Base-by-base conservation (phyloP, 768 basidiomycete genomes). In the Trametes cingulata region DNA sequence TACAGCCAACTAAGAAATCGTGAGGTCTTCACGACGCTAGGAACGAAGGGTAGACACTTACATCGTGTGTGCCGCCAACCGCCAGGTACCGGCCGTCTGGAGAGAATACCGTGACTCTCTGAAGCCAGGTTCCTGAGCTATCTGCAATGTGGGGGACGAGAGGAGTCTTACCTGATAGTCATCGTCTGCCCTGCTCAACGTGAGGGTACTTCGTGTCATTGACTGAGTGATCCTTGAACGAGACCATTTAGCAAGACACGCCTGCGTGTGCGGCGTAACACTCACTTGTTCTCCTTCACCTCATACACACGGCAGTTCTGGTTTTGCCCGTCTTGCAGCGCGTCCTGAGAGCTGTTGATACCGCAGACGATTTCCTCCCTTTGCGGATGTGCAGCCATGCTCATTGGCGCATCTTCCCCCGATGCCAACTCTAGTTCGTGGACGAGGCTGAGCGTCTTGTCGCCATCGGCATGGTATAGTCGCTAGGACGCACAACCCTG, bases 391-490 rank as follows among this genome's bases (percentile, higher is more conserved):
- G 84, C 82, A 17, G 88, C 87, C 80, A 98, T 87, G 71, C 94
- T 96, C 93, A 95, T 98, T n/a, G 97, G 95, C 5, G 90, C 91
- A 74, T 98, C 97, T 71, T 95, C 95, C 36, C 86, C 89, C 29
- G 73, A 81, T 55, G 84, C 87, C 13, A 99, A 80, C 67, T 92
- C 85, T 48, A 86, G 78, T 71, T 97, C 93, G 65, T 83, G 73
- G 24, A 87, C 70, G 1, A 85, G 74, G 33, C 83, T 75, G 12
- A 93, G 71, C 17, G 76, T 73, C 59, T 82, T 79, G 41, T 83
- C 77, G 15, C 80, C 71, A 15, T 76, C 77, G 55, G 93, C 77
- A 47, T 80, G 76, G 71, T 91, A 93, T 22, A 94, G 73, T 67
- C 86, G 82, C 93, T 94, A 66, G 17, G 45, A 22, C 12, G 37